Base-by-base conservation (phyloP, 495 filamentous ascomycete genomes). In the Tuber umbilicatum region DNA sequence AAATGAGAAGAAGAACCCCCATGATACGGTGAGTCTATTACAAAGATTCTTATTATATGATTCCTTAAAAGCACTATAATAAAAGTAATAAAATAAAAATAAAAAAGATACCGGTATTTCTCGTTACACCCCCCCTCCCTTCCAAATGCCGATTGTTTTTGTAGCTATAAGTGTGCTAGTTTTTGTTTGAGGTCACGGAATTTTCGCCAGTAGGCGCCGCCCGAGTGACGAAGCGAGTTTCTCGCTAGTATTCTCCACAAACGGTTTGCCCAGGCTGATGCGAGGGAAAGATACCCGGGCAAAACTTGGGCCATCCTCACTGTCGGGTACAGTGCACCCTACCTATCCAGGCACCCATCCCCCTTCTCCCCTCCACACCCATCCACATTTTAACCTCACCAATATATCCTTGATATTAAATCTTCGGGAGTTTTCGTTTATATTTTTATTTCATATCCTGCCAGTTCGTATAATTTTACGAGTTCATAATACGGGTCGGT, bases 161-260 rank as follows among this genome's bases (percentile, higher is more conserved):
- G 50, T 55, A 12, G n/a, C 50, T 0, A 55, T 55, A 14, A 55
- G 23, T 31, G 27, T 31, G n/a, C n/a, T 16, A 31, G 12, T 31
- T 16, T 31, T 14, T 60, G n/a, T 64, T 64, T 31, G 70, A 73
- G 71, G 76, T 79, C 75, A 79, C 75, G 27, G 55, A 64, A 64
- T 64, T 31, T 17, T 55, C 47, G 47, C 47, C 47, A n/a, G 47
- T 55, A 55, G 47, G 47, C 21, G 47, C 47, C 45, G 19, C 45
- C 45, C 1, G 74, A 68, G 35, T 67, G 68, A 69, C 68, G 77
- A 80, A 76, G 73, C 73, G 77, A 76, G 72, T 69, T 64, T 50
- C 74, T 80, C 78, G 78, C 78, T 80, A 80, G 42, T 80, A 69
- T 73, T 80, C 78, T 80, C 78, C 78, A 38, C 78, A 80, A 80